phyloP scores from a whole-genome alignment of 768 basidiomycete species.

The Clitopilus hobsonii region DNA sequence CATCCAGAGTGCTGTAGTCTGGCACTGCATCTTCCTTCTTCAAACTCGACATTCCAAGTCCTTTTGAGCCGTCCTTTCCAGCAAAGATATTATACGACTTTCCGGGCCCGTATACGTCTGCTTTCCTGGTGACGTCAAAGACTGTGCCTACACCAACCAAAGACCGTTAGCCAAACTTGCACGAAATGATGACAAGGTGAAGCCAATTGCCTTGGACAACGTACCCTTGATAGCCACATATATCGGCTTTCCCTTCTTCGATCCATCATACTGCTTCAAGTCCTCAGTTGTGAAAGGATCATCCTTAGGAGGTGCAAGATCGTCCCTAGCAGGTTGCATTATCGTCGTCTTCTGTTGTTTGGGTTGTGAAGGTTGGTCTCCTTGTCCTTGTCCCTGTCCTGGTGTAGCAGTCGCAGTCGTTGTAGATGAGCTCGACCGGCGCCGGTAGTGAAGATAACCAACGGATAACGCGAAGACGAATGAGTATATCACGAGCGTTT shows the following conservation, averaged over 20 bases:
- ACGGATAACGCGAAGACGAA: slow-evolving; percentile 21
- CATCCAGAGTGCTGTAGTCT: slow-evolving; percentile 75
- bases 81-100: slow-evolving; percentile 82
- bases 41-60: slow-evolving; percentile 85
- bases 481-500: slow-evolving; percentile 19
- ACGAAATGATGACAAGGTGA: background rate
- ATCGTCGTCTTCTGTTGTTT: slow-evolving; percentile 43
- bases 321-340: slow-evolving; percentile 62
- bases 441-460: slow-evolving; percentile 19
- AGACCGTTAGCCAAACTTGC: background rate
- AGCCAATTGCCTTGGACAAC: slow-evolving; percentile 7
- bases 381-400: slow-evolving; percentile 17
- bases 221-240: slow-evolving; percentile 91
- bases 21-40: slow-evolving; percentile 81
- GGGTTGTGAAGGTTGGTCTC: slow-evolving; percentile 15
- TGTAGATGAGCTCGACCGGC: background rate
- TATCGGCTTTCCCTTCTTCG: slow-evolving; percentile 61
- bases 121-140: slow-evolving; percentile 85
- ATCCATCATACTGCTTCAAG: slow-evolving; percentile 70
- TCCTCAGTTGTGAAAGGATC: slow-evolving; percentile 71
- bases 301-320: slow-evolving; percentile 68
- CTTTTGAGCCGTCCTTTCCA: slow-evolving; percentile 89
- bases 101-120: slow-evolving; percentile 85
- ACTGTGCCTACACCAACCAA: slow-evolving; percentile 58
- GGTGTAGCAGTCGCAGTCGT: too few relatives aligned